A percentile compares a stretch with the other conserved stretches of the same genome.
Evolutionary conservation across 2,329 filamentous ascomycete genomes (phyloP).

Genomic region (Ceratocystis alfenasii): DNA sequence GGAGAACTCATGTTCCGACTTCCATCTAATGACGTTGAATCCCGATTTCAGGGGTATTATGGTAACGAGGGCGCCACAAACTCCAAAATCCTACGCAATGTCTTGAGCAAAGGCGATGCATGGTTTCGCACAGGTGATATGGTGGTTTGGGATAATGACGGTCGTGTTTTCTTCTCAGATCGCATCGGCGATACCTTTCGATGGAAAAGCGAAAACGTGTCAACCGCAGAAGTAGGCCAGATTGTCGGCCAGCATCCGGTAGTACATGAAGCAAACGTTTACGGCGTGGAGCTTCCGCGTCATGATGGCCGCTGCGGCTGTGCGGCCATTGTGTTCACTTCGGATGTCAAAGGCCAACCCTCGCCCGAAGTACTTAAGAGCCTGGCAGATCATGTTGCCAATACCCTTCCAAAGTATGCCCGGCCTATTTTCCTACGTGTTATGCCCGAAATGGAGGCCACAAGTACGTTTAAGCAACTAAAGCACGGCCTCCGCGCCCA

Average conservation of each 20-base stretch:
- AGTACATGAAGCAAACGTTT: constrained; percentile 72
- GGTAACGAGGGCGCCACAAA: constrained; percentile 58
- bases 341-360: constrained; percentile 33
- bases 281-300: constrained; percentile 65
- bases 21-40: constrained; percentile 49
- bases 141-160: constrained; percentile 56
- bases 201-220: constrained; percentile 77
- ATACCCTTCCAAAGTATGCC: constrained; percentile 58
- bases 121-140: constrained; percentile 82
- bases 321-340: constrained; percentile 52
- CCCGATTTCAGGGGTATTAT: constrained; percentile 72
- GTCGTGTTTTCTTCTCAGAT: constrained; percentile 68
- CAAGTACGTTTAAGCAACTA: constrained; percentile 82
- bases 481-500: constrained; percentile 61
- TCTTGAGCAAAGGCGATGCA: constrained; percentile 63
- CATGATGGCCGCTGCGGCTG: constrained; percentile 80
- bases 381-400: constrained; percentile 47
- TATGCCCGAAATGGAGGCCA: constrained; percentile 49
- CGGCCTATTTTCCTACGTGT: constrained; percentile 66
- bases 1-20: constrained; percentile 68
- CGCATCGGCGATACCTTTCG: constrained; percentile 67
- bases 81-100: constrained; percentile 61
- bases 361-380: constrained; percentile 40
- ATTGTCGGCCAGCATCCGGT: constrained; percentile 54
- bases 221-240: constrained; percentile 70